Conservation (phyloP, 352 stramenopile species). For the Pythium brassicae region DNA sequence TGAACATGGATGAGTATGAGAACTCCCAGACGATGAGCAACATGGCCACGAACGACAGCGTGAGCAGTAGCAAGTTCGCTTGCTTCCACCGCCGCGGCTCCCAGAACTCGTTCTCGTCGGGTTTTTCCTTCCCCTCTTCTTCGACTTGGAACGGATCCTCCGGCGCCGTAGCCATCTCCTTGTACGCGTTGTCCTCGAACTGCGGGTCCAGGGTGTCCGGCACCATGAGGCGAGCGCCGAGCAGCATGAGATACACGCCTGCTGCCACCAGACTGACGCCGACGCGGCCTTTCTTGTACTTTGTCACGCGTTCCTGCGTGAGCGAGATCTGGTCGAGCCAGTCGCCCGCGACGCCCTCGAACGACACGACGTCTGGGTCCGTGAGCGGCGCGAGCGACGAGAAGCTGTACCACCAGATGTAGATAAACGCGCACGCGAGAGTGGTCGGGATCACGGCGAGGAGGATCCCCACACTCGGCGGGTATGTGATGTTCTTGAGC, state of each 20-base stretch:
- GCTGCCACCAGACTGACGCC: slow-evolving; percentile 79
- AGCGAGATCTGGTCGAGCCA: slow-evolving; percentile 89
- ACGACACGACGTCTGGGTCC: slow-evolving; percentile 55
- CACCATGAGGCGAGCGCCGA: slow-evolving; percentile 68
- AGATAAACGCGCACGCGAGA: slow-evolving; percentile 56
- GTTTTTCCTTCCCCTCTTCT: slow-evolving; percentile 39
- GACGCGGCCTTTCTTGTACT: slow-evolving; percentile 86
- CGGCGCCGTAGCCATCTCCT: slow-evolving; percentile 45
- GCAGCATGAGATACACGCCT: slow-evolving; percentile 77
- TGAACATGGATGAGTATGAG: slow-evolving; percentile 93
- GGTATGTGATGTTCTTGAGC: slow-evolving; percentile 84
- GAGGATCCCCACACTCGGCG: slow-evolving; percentile 79
- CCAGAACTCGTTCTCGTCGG: slow-evolving; percentile 74
- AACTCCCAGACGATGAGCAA: slow-evolving; percentile 96
- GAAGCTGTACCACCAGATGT: slow-evolving; percentile 78
- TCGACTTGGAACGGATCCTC: slow-evolving; percentile 61
- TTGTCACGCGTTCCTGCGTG: slow-evolving; percentile 58
- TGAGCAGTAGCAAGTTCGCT: slow-evolving; percentile 86
- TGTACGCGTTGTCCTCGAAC: slow-evolving; percentile 72
- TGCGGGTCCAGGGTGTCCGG: slow-evolving; percentile 81
- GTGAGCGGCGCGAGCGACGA: slow-evolving; percentile 41
- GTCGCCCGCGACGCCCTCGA: slow-evolving; percentile 82
- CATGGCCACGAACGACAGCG: slow-evolving; percentile 75
- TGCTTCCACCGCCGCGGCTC: slow-evolving; percentile 87
- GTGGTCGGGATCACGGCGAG: slow-evolving; percentile 61